Percentiles rank a stretch among this genome's conserved stretches.
These are phyloP conservation scores for Diospyros lotus DNA, from an alignment of 148 eudicot species.

Conservation along the genomic window DNA sequence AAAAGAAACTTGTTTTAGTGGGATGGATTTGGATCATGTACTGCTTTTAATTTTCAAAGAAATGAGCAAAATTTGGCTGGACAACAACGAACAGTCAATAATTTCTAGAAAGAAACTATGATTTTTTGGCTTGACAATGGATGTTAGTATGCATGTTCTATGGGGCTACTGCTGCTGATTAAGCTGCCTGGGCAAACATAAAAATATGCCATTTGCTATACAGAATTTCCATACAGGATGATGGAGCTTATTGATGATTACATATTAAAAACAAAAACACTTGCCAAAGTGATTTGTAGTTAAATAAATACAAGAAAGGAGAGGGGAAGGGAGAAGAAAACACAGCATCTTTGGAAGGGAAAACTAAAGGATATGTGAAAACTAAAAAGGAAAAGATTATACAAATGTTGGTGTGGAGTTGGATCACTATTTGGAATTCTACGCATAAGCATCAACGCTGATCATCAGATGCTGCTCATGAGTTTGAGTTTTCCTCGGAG, in stretches of 20 bases:
- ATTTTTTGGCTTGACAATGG: no score
- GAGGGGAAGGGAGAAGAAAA: neutral
- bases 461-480: neutral
- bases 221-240: no score
- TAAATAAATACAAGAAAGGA: neutral
- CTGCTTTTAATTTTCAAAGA: neutral
- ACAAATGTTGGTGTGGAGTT: neutral
- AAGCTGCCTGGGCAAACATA: no score
- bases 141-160: no score
- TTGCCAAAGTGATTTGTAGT: no score
- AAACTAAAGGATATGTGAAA: neutral
- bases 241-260: no score
- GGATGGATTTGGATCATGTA: neutral
- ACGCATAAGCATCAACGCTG: neutral
- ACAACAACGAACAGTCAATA: neutral
- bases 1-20: neutral
- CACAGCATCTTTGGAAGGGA: neutral
- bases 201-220: no score
- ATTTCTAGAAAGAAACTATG: no score
- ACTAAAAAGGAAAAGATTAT: neutral
- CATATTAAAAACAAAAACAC: no score
- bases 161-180: no score
- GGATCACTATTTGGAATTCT: neutral
- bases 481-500: neutral
- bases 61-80: neutral